Evolutionary conservation across 202 grass and related monocot species (phyloP), one percentile per base, ranked within the genome.

Genomic region (Panicum virgatum): DNA sequence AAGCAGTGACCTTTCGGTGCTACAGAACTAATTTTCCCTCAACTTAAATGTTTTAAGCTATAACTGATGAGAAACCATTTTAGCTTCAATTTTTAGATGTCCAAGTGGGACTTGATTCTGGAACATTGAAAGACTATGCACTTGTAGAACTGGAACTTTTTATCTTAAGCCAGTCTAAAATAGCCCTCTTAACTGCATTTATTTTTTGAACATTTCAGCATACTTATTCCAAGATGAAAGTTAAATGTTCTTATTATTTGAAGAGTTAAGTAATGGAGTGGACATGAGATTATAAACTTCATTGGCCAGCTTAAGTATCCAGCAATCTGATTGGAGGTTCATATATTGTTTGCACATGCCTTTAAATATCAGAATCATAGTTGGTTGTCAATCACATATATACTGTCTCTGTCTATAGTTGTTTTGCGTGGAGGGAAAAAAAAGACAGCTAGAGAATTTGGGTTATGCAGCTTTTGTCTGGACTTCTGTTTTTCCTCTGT

Each of bases 301-400:
- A 15, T 18, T 70, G 12, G 13, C 46, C 26, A 52, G 43, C 39
- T 58, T 15, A 78, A 63, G 43, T 38, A 36, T 78, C 43, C 37
- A 15, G 0, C 12, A 38, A 56, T 56, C 32, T 79, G 44, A 66
- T 25, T 30, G 16, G 46, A 50, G 12, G 45, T 66, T 74, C 78
- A 37, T 67, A 52, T 74, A 67, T 75, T 72, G 22, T 65, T 38
- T 66, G 23, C 6, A 20, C 26, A 45, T 2, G 2, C 1, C 29
- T 47, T 47, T 80, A 66, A 62, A 40, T 25, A 66, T 7, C 9
- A 0, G 6, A 73, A 56, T 46, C 10, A 12, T 73, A 54, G 9
- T 54, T 53, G 34, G 12, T 80, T 48, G 57, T 53, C 51, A 53
- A 78, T 45, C 53, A 12, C 25, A 80, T 86, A 13, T 37, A 56